Evolutionary conservation across 805 yeast species (phyloP).

Genomic region (Starmerella floris): DNA sequence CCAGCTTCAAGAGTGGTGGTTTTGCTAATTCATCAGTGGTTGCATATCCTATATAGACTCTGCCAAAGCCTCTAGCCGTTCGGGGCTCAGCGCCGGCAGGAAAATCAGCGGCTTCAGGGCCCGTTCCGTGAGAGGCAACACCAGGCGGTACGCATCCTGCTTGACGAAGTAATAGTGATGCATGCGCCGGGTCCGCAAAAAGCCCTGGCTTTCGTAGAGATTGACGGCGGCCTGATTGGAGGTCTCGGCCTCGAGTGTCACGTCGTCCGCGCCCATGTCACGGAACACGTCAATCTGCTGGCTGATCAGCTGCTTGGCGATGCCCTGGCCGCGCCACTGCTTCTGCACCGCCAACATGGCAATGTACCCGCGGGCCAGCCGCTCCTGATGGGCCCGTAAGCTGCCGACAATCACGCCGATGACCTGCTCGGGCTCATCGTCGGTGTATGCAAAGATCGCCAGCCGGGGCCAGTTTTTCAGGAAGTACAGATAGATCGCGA

Average conservation of each 20-base stretch:
- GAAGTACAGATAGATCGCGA: conserved; percentile 84
- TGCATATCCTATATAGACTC: conserved; percentile 6
- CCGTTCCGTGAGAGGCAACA: conserved; percentile 61
- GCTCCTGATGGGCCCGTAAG: conserved; percentile 59
- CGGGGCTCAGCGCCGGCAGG: conserved; percentile 14
- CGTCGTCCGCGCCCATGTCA: conserved; percentile 61
- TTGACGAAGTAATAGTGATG: conserved; percentile 80
- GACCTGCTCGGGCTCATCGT: conserved; percentile 22
- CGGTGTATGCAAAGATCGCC: conserved; percentile 41
- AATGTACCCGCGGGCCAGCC: conserved; percentile 74
- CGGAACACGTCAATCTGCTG: conserved; percentile 53
- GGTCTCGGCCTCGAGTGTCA: conserved; percentile 87
- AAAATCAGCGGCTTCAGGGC: conserved; percentile 30
- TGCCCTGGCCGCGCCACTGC: conserved; percentile 59
- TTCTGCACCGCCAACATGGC: conserved; percentile 89
- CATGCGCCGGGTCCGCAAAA: conserved; percentile 58
- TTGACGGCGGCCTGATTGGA: conserved; percentile 56
- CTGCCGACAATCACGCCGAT: conserved; percentile 82
- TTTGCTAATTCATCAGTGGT: no score
- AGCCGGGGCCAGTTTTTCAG: conserved; percentile 82
- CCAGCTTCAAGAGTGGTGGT: no score
- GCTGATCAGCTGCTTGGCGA: conserved; percentile 61
- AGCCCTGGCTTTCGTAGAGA: conserved; percentile 65
- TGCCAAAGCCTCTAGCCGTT: conserved; percentile 1
- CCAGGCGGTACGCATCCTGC: conserved; percentile 82